A percentile compares a stretch with the other conserved stretches of the same genome.
phyloP scores from a whole-genome alignment of 2,329 filamentous ascomycete genomes.

The Pseudogymnoascus sp. region DNA sequence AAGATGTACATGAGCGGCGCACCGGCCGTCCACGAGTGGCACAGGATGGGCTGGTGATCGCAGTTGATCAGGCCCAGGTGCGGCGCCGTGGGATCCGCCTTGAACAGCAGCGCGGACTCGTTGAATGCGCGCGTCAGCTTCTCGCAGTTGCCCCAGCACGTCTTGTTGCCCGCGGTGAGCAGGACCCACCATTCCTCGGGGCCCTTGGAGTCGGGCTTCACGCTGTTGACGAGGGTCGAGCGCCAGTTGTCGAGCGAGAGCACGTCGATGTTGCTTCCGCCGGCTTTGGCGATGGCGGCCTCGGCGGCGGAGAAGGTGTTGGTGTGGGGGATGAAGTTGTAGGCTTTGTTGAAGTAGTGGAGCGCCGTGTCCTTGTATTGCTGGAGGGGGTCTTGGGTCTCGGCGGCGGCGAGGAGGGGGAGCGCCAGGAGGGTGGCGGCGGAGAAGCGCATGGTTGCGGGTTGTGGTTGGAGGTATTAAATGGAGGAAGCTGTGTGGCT shows the following conservation, averaged over 20 bases:
- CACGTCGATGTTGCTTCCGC: conserved; percentile 44
- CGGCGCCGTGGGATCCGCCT: conserved; percentile 52
- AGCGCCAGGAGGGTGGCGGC: conserved; percentile 44
- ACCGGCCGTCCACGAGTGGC: conserved; percentile 63
- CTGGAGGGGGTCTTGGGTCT: conserved; percentile 44
- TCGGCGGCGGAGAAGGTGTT: conserved; percentile 35
- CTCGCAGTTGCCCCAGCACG: conserved; percentile 60
- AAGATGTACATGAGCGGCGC: conserved; percentile 62
- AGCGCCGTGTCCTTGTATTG: conserved; percentile 59
- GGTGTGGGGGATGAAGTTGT: conserved; percentile 46
- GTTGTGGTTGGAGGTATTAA: background rate
- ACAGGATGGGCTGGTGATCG: conserved; percentile 66
- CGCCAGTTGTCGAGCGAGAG: conserved; percentile 67
- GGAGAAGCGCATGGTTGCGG: conserved; percentile 49
- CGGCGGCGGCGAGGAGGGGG: conserved; percentile 47
- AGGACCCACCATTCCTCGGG: conserved; percentile 73
- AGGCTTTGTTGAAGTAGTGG: conserved; percentile 54
- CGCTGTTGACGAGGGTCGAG: conserved; percentile 55
- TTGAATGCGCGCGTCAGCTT: conserved; percentile 59
- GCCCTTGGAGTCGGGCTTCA: conserved; percentile 49
- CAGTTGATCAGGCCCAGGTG: conserved; percentile 67
- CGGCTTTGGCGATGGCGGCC: conserved; percentile 45
- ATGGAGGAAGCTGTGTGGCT: background rate
- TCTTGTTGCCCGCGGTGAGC: conserved; percentile 69
- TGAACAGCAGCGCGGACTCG: conserved; percentile 57